Evolutionary conservation across 768 basidiomycete genomes (phyloP).

Genomic region (Holtermannia corniformis): DNA sequence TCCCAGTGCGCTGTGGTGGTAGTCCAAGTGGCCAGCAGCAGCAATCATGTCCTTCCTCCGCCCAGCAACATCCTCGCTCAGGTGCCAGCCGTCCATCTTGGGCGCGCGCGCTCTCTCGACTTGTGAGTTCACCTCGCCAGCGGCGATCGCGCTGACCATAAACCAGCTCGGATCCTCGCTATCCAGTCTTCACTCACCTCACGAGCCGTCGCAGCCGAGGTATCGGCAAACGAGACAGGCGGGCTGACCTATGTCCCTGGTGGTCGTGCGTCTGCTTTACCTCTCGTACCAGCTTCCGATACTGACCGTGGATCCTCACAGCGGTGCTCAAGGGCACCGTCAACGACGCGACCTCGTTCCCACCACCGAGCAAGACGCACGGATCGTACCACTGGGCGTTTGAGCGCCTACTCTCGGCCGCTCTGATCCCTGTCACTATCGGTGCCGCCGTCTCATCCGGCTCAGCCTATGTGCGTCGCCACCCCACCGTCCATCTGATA

Average conservation of each 20-base stretch:
- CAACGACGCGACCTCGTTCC: conserved; percentile 90
- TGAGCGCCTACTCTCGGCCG: conserved; percentile 80
- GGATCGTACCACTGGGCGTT: conserved; percentile 91
- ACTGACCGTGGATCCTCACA: conserved; percentile 28
- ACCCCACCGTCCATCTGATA: not conserved
- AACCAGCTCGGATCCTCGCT: conserved; percentile 23
- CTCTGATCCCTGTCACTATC: conserved; percentile 76
- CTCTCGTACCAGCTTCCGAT: not conserved
- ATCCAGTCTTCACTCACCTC: conserved; percentile 13
- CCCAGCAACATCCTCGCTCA: not conserved
- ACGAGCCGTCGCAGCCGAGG: conserved; percentile 17
- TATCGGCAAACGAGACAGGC: conserved; percentile 34
- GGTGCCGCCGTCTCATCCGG: conserved; percentile 74
- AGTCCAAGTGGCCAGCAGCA: too few species aligned
- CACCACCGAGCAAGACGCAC: conserved; percentile 64
- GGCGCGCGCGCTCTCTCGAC: not conserved
- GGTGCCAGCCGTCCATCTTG: not conserved
- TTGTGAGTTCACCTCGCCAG: not conserved
- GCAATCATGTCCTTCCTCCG: not conserved
- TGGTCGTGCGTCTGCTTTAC: conserved; percentile 38
- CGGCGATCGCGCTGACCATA: not conserved
- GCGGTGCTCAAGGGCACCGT: conserved; percentile 84
- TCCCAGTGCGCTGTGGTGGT: too few species aligned
- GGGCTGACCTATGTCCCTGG: conserved; percentile 42
- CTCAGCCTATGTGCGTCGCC: conserved; percentile 50